These are phyloP conservation scores for Sequoia sempervirens DNA, from an alignment of 75 land plant genomes.

Conservation along the genomic window DNA sequence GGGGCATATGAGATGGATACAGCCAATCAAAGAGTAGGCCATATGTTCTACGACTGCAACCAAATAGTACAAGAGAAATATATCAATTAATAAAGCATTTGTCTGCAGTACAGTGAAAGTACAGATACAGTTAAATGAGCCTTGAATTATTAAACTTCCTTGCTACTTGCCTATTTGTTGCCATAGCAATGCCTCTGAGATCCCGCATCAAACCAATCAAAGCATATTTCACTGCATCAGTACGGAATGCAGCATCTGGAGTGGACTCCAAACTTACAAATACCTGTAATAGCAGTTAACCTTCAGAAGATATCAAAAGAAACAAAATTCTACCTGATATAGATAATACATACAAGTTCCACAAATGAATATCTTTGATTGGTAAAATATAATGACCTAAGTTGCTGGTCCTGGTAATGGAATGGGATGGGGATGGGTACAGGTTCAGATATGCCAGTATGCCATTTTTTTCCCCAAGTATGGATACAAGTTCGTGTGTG, in stretches of 20 bases:
- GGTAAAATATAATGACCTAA: neutral
- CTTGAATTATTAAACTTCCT: neutral
- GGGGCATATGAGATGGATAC: conserved; percentile 90
- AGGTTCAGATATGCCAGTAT: too few species aligned
- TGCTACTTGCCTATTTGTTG: conserved; percentile 70
- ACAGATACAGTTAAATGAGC: neutral
- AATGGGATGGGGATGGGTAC: too few species aligned
- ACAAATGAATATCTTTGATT: neutral
- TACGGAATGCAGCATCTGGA: conserved; percentile 74
- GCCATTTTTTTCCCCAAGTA: too few species aligned
- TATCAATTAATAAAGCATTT: neutral
- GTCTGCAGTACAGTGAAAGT: neutral
- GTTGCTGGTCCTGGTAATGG: too few species aligned
- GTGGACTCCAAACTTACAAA: conserved; percentile 73
- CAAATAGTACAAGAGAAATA: neutral
- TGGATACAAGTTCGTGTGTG: too few species aligned
- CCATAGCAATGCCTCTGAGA: conserved; percentile 94
- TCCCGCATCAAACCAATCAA: conserved; percentile 93
- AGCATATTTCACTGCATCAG: conserved; percentile 82
- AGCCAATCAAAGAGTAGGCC: conserved; percentile 97
- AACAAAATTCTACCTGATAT: neutral
- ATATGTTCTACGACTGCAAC: conserved; percentile 75
- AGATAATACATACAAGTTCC: neutral
- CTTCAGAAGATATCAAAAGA: neutral
- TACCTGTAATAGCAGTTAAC: conserved; percentile 36